phyloP scores from a whole-genome alignment of 257 asterid species.

The Fraxinus cuspidata region DNA sequence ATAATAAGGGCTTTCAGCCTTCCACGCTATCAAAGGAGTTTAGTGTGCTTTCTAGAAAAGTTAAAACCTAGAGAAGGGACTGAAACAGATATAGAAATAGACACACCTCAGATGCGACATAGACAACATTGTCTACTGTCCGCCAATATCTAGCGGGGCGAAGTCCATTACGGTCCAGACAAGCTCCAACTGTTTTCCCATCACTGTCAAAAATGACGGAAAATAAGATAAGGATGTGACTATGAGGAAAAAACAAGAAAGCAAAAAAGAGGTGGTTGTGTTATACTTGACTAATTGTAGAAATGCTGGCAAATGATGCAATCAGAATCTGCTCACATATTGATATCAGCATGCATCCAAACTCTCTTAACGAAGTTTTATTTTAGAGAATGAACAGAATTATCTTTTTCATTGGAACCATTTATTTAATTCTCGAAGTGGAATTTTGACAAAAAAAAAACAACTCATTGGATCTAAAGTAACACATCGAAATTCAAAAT shows the following conservation, averaged over 20 bases:
- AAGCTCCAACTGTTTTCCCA: conserved; percentile 99
- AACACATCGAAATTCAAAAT: neutral
- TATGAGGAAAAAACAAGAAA: neutral
- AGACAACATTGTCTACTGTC: conserved; percentile 88
- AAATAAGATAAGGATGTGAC: conserved; percentile 19
- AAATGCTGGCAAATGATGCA: neutral
- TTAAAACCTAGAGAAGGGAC: neutral
- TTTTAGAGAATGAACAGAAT: neutral
- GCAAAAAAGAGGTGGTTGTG: conserved; percentile 10
- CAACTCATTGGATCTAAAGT: neutral
- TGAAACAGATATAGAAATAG: conserved; percentile 15
- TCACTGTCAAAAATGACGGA: conserved; percentile 54
- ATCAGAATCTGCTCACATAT: neutral
- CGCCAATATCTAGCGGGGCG: conserved; percentile 99
- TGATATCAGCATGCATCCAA: conserved; percentile 2
- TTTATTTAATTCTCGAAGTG: neutral
- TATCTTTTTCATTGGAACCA: neutral
- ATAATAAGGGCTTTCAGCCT: neutral
- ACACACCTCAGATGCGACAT: conserved; percentile 98
- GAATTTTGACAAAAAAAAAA: neutral
- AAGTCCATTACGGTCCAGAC: conserved; percentile 98
- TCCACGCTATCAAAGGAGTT: neutral
- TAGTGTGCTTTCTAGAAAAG: neutral
- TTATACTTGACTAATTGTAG: neutral
- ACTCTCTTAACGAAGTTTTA: neutral